Evolutionary conservation across 108 stramenopile genomes (phyloP).

Genomic region (Nitzschia inconspicua): DNA sequence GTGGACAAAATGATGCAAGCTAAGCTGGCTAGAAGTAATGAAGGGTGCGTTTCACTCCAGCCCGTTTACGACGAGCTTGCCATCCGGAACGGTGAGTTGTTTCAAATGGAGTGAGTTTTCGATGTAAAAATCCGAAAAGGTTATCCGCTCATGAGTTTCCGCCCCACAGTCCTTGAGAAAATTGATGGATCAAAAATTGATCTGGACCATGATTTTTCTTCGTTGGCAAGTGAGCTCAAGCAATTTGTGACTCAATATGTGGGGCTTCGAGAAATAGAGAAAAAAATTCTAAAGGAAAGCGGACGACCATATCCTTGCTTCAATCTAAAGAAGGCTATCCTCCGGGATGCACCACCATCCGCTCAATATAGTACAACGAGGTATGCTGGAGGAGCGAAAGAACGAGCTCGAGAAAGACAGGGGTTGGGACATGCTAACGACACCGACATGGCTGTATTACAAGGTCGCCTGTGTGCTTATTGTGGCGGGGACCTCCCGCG

Average conservation of each 20-base stretch:
- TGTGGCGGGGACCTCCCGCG: constrained; percentile 33
- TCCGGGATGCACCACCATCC: constrained; percentile 24
- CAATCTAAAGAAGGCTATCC: constrained; percentile 24
- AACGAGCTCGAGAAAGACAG: constrained; percentile 42
- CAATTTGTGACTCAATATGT: constrained; percentile 44
- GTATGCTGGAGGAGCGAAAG: constrained; percentile 64
- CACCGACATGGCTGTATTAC: constrained; percentile 36
- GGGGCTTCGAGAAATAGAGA: constrained; percentile 51
- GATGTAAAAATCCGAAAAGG: too few species aligned
- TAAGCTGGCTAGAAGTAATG: constrained; percentile 11
- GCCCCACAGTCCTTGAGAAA: too few species aligned
- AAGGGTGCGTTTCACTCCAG: not conserved
- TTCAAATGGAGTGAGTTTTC: constrained; percentile 8
- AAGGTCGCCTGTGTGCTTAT: constrained; percentile 54
- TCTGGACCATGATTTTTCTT: too few species aligned
- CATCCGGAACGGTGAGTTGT: constrained; percentile 21
- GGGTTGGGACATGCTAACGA: constrained; percentile 39
- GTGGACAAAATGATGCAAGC: constrained; percentile 31
- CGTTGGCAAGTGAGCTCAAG: constrained; percentile 36
- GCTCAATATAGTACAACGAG: constrained; percentile 33
- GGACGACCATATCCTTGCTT: constrained; percentile 31
- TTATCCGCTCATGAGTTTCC: too few species aligned
- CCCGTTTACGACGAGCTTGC: constrained; percentile 31
- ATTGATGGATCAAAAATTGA: too few species aligned
- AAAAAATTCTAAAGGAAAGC: constrained; percentile 47